These are phyloP conservation scores for Neurospora hispaniola DNA, from an alignment of 495 filamentous ascomycete genomes.

Conservation along the genomic window DNA sequence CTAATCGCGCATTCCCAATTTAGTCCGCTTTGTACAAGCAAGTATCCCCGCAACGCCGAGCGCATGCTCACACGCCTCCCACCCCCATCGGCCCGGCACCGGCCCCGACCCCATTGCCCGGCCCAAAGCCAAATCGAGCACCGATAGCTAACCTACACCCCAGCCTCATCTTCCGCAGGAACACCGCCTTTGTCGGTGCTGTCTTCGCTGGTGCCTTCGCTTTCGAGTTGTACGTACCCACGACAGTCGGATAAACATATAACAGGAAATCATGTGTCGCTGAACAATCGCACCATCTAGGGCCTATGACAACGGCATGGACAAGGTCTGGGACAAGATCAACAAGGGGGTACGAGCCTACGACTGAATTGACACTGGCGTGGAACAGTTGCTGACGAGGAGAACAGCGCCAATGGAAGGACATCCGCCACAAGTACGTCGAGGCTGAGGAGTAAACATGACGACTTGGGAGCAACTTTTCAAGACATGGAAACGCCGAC, in stretches of 20 bases:
- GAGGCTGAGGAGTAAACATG: constrained; percentile 33
- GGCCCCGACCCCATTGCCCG: neutral
- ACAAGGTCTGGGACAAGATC: constrained; percentile 76
- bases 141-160: constrained; percentile 21
- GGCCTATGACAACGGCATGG: constrained; percentile 62
- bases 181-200: constrained; percentile 71
- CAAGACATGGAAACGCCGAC: neutral
- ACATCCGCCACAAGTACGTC: constrained; percentile 84
- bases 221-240: constrained; percentile 72
- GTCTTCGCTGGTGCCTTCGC: constrained; percentile 84
- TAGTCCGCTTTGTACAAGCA: constrained; percentile 69
- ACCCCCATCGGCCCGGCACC: neutral
- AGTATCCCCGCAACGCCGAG: constrained; percentile 30
- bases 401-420: constrained; percentile 96
- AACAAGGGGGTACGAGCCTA: constrained; percentile 65
- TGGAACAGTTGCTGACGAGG: constrained; percentile 18
- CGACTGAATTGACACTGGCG: neutral
- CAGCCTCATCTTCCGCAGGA: constrained; percentile 76
- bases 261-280: constrained; percentile 3
- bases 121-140: neutral
- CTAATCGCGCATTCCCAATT: constrained; percentile 24
- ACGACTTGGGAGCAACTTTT: neutral
- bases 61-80: neutral
- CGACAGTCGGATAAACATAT: neutral
- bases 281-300: constrained; percentile 36